phyloP scores from a whole-genome alignment of 768 basidiomycete genomes.

The Lenzites betulinus region DNA sequence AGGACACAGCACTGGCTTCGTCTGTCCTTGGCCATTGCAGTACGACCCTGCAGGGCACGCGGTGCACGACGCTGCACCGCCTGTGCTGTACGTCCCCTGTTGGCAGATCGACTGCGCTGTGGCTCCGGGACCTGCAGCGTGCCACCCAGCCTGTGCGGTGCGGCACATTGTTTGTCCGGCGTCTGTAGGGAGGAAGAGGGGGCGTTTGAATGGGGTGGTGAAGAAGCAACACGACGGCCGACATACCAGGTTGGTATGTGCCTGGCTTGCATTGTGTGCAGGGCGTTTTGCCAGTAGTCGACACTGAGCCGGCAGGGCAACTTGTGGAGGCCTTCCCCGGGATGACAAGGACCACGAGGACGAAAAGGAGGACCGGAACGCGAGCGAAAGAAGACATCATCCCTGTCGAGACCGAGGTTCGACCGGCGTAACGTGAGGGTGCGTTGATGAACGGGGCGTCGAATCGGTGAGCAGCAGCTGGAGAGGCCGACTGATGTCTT shows the following conservation, averaged over 20 bases:
- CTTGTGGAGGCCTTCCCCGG: neutral
- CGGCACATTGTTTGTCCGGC: conserved; percentile 17
- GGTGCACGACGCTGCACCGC: conserved; percentile 21
- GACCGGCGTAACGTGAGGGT: no score
- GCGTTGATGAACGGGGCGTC: no score
- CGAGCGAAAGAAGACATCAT: neutral
- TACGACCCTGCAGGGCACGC: conserved; percentile 23
- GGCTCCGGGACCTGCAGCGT: conserved; percentile 18
- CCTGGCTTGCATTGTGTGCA: conserved; percentile 14
- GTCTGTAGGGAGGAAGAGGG: conserved; percentile 1
- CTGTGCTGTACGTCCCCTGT: conserved; percentile 23
- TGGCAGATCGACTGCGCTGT: conserved; percentile 18
- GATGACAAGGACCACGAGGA: neutral
- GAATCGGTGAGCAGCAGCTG: no score
- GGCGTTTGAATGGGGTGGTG: neutral
- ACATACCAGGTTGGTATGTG: conserved; percentile 12
- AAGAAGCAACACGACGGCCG: neutral
- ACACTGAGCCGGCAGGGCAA: conserved; percentile 21
- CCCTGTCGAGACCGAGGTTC: no score
- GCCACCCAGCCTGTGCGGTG: conserved; percentile 22
- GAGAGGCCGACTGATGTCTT: no score
- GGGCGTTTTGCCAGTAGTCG: conserved; percentile 9
- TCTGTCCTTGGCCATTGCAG: conserved; percentile 23
- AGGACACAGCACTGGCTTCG: conserved; percentile 13
- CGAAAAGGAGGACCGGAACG: neutral